Base-by-base conservation (phyloP, 2,329 filamentous ascomycete genomes). In the Fusarium secorum region DNA sequence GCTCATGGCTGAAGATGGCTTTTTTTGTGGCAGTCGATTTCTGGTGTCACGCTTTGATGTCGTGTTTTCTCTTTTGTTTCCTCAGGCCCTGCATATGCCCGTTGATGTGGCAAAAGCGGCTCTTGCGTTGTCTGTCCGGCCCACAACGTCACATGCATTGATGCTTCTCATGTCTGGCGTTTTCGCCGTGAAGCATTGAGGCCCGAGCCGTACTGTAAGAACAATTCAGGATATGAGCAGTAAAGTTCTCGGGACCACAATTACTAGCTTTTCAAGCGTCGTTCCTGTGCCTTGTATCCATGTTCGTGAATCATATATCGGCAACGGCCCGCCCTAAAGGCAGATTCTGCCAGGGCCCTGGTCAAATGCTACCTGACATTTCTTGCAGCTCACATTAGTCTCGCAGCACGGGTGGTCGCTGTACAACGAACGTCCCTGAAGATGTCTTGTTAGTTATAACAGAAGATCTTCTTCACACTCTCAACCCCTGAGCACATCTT, bases 51-150 rank as follows among this genome's bases (percentile, higher is more conserved):
- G 41, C 41, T 61, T 68, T 65, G 57, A 38, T 63, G 62, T 53
- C 52, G 57, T 75, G 55, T 74, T 74, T 66, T 62, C 70, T 71
- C 66, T 41, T 55, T 72, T 67, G 66, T 68, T 75, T 59, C 60
- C 71, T 60, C 62, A 60, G 53, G 52, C 53, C 73, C 72, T 74
- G 73, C 73, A 73, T 73, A 63, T 74, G 71, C 70, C 70, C 65
- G 68, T 64, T 71, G 73, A 75, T 70, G 73, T 75, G 73, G 73
- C 73, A 68, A 63, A 73, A 70, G 69, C 71, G 73, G 73, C 73
- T 75, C 66, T 75, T 60, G 45, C 20, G 45, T 54, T 18, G 42
- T 51, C 36, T 68, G 49, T 53, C 48, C 46, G 54, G 59, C 36
- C 72, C 72, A 75, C 68, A 53, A 41, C 33, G 49, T 57, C 56